phyloP scores from a whole-genome alignment of 768 basidiomycete genomes.

The Tricholoma hemisulphureum region DNA sequence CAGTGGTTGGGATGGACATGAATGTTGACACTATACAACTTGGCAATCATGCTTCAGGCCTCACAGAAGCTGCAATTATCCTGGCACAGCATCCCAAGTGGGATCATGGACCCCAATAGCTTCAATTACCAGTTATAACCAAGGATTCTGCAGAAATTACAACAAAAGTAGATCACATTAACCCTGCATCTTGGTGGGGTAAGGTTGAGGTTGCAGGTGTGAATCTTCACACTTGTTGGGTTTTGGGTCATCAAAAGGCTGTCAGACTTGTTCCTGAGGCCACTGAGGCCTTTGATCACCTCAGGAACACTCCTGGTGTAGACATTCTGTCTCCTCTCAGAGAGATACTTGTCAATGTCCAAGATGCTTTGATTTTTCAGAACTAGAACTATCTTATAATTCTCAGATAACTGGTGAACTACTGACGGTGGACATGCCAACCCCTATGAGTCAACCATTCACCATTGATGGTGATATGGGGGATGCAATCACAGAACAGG shows the following conservation, averaged over 20 bases:
- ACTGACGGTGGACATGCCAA: not conserved
- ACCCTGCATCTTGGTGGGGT: conserved; percentile 34
- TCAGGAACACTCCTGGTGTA: not conserved
- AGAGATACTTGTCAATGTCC: not conserved
- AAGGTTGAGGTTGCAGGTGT: conserved; percentile 25
- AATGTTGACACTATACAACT: conserved; percentile 30
- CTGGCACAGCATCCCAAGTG: conserved; percentile 37
- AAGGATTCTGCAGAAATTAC: conserved; percentile 22
- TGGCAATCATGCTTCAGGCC: conserved; percentile 24
- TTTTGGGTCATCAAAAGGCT: conserved; percentile 18
- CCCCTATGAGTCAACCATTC: not conserved
- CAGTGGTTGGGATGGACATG: conserved; percentile 34
- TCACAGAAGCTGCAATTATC: conserved; percentile 34
- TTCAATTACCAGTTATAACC: conserved; percentile 29
- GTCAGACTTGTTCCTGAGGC: conserved; percentile 13
- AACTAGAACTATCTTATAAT: not conserved
- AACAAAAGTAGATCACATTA: conserved; percentile 31
- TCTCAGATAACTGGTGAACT: not conserved
- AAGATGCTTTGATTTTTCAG: conserved; percentile 2
- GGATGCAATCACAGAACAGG: conserved; percentile 1
- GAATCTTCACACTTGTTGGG: conserved; percentile 31
- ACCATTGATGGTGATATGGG: not conserved
- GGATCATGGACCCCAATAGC: conserved; percentile 34
- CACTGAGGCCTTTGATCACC: not conserved
- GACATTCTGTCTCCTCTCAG: conserved; percentile 17